Base-by-base conservation (phyloP, 2,329 filamentous ascomycete species). In the Ophiocordyceps camponoti-saundersi region DNA sequence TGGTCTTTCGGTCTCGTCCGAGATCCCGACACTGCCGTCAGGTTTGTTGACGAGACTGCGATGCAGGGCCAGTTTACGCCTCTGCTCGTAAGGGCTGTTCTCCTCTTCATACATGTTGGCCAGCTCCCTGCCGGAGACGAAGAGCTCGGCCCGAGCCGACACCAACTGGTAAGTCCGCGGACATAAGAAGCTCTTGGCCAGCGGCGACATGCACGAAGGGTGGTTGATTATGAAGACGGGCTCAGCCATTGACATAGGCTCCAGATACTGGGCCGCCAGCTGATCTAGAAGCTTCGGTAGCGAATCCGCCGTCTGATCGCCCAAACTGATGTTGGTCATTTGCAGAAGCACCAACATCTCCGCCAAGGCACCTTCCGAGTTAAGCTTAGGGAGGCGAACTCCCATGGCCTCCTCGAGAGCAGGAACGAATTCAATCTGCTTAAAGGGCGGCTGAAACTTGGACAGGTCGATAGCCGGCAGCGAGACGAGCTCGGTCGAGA, bases 81-180 rank as follows among this genome's bases (percentile, higher is more conserved):
- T 74, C 65, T 98, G 92, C 56, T 82, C 84, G 47, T 83, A 80
- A 0, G 92, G 92, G 46, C 86, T 85, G 62, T 98, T 98, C 61
- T 98, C 92, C 65, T 98, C 92, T 62, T 98, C 92, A 62, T 98
- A 98, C 69, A 90, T 93, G 63, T 98, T 98, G 50, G 90, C 86
- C 30, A 95, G 73, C 60, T 98, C 92, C 47, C 79, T 77, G 40
- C 82, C 79, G 45, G 77, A 67, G 51, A 93, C 77, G 64, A 94
- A 95, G 21, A 95, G 75, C 64, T 95, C 89, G 0, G 84, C 85
- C 6, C 89, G 80, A 1, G 86, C 85, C 1, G 87, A 82, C 1
- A 95, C 79, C 10, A 75, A 64, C 59, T 95, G 89, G 15, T 72
- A 70, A 0, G 80, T 82, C 10, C 58, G 62, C 0, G 78, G 74